Base-by-base conservation (phyloP, 1,284 basidiomycete species). In the Omphalotus olearius region DNA sequence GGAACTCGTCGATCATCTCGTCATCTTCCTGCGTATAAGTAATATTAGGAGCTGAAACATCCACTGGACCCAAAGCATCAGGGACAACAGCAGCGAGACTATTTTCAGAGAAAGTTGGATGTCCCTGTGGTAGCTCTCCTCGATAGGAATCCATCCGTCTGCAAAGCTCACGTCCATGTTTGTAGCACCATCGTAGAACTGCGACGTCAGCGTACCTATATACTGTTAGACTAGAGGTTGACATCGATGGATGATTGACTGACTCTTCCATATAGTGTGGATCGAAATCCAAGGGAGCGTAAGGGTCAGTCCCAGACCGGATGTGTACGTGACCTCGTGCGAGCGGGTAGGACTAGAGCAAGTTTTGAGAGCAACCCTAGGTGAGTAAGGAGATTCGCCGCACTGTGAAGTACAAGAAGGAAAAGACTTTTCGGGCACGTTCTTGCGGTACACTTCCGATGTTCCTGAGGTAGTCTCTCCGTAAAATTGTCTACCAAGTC, bases 11-110 rank as follows among this genome's bases (percentile, higher is more conserved):
- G 56, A 72, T 78, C 3, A 68, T 74, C 52, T 71, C 64, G 40
- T 87, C 74, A 57, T 88, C 85, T 48, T 81, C 80, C 0, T 59
- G 55, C 0, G 76, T 70, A 64, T 86, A 87, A n/a, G 66, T 59
- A 10, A 84, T 71, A 39, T 78, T 69, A 1, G 76, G 72, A 0
- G 73, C 68, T 18, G 70, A 59, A 2, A 76, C 63, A 0, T 69
- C 59, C 0, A 73, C 73, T 0, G 80, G 76, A 0, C 55, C 63
- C 14, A 60, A 60, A 0, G 60, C 54, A 16, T 61, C 60, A 20
- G 59, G 59, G 16, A 67, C 23, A 17, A 67, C 20, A 0, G 65
- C 67, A 0, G 80, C 83, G 2, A 63, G 51, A 47, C 79, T 80
- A 14, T 30, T n/a, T 3, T 44, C 23, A 2, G 72, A 57, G 61